Evolutionary conservation across 306 rosid genomes (phyloP).

Genomic region (Cicer chorassanicum): DNA sequence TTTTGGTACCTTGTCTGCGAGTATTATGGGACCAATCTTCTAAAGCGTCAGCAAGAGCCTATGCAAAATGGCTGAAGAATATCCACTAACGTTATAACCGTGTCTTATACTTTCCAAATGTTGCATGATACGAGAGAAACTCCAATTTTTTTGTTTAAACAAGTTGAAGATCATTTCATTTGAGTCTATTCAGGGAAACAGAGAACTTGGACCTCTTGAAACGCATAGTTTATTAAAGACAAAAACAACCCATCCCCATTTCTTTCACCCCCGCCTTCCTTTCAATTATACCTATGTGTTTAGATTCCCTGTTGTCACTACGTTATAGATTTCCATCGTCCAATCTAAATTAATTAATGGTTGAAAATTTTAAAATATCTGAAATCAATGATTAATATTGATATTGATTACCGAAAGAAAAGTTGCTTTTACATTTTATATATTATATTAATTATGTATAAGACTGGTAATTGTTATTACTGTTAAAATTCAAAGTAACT

Average conservation of each 20-base stretch:
- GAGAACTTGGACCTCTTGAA: constrained; percentile 63
- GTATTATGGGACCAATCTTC: constrained; percentile 64
- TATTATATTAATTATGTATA: no score
- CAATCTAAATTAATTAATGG: no score
- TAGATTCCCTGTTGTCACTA: no score
- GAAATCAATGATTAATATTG: no score
- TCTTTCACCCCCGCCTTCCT: constrained; percentile 10
- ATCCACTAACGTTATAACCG: constrained; percentile 61
- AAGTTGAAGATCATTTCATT: constrained; percentile 63
- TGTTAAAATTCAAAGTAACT: no score
- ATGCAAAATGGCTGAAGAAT: constrained; percentile 58
- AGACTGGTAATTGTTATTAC: no score
- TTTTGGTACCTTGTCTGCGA: constrained; percentile 51
- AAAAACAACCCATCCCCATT: constrained; percentile 67
- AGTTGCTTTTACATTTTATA: no score
- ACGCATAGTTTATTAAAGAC: constrained; percentile 49
- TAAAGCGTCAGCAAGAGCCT: constrained; percentile 66
- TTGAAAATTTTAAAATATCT: no score
- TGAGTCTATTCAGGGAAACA: constrained; percentile 58
- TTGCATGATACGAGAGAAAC: constrained; percentile 47
- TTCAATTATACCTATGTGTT: constrained; percentile 33
- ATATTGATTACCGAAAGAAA: no score
- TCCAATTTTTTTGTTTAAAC: constrained; percentile 62
- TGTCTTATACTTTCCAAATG: constrained; percentile 44
- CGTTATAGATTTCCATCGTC: no score